Percentiles rank a stretch among this genome's conserved stretches.
Conservation (phyloP, 2,329 filamentous ascomycete genomes). For the Ceratocystis eucalypticola region DNA sequence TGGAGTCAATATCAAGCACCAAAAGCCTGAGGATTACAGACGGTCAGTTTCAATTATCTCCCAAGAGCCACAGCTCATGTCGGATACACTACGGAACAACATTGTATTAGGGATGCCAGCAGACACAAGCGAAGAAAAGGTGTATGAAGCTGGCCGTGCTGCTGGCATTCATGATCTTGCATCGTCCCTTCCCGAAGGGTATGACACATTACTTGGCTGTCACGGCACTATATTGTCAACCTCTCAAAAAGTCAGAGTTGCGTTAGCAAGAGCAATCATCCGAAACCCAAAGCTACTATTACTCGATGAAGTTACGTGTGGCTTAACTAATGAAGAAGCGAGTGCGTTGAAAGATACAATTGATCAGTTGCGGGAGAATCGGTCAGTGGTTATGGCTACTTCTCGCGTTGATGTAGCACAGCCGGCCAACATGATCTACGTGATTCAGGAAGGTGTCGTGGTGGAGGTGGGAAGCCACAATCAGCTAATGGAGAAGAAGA, state of each 20-base stretch:
- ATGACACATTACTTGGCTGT: slow-evolving; percentile 47
- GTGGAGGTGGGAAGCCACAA: slow-evolving; percentile 33
- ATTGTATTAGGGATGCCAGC: slow-evolving; percentile 36
- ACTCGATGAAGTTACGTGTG: slow-evolving; percentile 55
- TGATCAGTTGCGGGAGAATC: slow-evolving; percentile 19
- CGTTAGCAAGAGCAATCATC: slow-evolving; percentile 51
- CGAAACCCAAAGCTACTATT: slow-evolving; percentile 48
- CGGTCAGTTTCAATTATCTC: slow-evolving; percentile 41
- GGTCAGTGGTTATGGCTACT: slow-evolving; percentile 32
- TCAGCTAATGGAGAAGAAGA: slow-evolving; percentile 39
- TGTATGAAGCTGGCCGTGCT: slow-evolving; percentile 28
- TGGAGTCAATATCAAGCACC: slow-evolving; percentile 32
- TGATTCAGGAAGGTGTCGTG: slow-evolving; percentile 31
- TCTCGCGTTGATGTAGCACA: slow-evolving; percentile 32
- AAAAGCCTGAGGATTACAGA: slow-evolving; percentile 34
- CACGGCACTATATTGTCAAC: slow-evolving; percentile 50
- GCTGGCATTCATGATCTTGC: slow-evolving; percentile 69
- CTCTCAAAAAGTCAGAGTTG: slow-evolving; percentile 51
- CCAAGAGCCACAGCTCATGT: slow-evolving; percentile 34
- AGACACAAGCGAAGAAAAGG: neutral
- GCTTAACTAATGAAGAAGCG: slow-evolving; percentile 46
- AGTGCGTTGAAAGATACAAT: slow-evolving; percentile 36
- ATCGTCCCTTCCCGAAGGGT: slow-evolving; percentile 44
- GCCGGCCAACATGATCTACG: slow-evolving; percentile 33
- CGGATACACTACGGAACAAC: slow-evolving; percentile 52